phyloP scores from a whole-genome alignment of 2,329 filamentous ascomycete species.

The Atkinsonella texensis region DNA sequence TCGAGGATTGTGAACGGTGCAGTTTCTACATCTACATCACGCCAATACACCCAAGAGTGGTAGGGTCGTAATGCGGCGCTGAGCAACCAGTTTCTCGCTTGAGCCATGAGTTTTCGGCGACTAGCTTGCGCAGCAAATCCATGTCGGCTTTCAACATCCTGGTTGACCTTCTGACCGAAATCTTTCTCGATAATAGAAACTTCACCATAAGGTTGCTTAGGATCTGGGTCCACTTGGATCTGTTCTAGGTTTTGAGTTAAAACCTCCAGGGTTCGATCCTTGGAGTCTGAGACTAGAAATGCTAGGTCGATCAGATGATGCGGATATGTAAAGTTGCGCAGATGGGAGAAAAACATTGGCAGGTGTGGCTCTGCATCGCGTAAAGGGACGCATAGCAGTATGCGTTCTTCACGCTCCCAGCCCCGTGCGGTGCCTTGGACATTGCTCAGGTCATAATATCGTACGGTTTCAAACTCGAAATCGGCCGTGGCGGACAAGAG shows the following conservation, averaged over 20 bases:
- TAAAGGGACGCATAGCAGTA: constrained; percentile 86
- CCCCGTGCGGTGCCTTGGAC: constrained; percentile 84
- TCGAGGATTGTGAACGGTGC: constrained; percentile 94
- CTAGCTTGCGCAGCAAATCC: constrained; percentile 94
- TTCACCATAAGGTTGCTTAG: constrained; percentile 78
- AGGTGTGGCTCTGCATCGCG: constrained; percentile 87
- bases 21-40: constrained; percentile 96
- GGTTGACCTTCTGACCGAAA: constrained; percentile 94
- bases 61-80: constrained; percentile 87
- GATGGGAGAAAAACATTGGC: constrained; percentile 96
- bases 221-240: constrained; percentile 69
- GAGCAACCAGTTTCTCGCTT: constrained; percentile 92
- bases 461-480: constrained; percentile 81
- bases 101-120: constrained; percentile 91
- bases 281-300: constrained; percentile 94
- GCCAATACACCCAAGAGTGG: constrained; percentile 99
- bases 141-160: constrained; percentile 94
- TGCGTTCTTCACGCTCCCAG: constrained; percentile 93
- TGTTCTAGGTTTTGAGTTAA: constrained; percentile 64
- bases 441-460: constrained; percentile 90
- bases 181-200: constrained; percentile 98
- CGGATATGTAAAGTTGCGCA: constrained; percentile 93
- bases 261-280: constrained; percentile 73
- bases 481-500: constrained; percentile 55
- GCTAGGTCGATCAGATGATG: constrained; percentile 94